These are phyloP conservation scores for Ehretia macrophylla DNA, from an alignment of 257 asterid genomes.

Conservation along the genomic window DNA sequence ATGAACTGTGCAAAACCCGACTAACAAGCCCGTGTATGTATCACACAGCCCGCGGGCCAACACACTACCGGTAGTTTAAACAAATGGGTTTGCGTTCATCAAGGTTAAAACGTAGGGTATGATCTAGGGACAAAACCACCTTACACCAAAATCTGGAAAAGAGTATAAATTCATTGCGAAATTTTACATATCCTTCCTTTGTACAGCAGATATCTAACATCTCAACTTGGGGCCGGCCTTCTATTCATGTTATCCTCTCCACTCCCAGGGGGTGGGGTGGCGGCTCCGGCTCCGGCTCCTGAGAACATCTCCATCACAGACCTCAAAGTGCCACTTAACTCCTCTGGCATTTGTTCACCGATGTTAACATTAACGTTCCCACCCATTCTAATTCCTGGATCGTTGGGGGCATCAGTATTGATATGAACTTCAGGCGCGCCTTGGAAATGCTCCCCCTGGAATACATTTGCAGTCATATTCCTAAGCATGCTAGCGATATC, in stretches of 20 bases:
- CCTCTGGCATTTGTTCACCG: slow-evolving; percentile 50
- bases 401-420: slow-evolving; percentile 21
- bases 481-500: slow-evolving; percentile 47
- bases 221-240: slow-evolving; percentile 41
- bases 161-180: background rate
- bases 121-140: background rate
- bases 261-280: slow-evolving; percentile 23
- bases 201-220: background rate
- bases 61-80: too few relatives aligned
- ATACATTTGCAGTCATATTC: slow-evolving; percentile 41
- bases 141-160: background rate
- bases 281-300: slow-evolving; percentile 20
- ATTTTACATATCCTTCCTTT: background rate
- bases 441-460: slow-evolving; percentile 29
- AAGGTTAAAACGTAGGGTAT: too few relatives aligned
- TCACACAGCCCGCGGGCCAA: too few relatives aligned
- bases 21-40: too few relatives aligned
- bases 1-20: too few relatives aligned
- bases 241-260: slow-evolving; percentile 38
- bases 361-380: slow-evolving; percentile 39
- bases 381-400: slow-evolving; percentile 35
- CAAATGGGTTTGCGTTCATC: too few relatives aligned
- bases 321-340: slow-evolving; percentile 61
- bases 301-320: slow-evolving; percentile 75
- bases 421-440: slow-evolving; percentile 27